phyloP scores from a whole-genome alignment of 2,329 filamentous ascomycete genomes.

The Beauveria caledonica region DNA sequence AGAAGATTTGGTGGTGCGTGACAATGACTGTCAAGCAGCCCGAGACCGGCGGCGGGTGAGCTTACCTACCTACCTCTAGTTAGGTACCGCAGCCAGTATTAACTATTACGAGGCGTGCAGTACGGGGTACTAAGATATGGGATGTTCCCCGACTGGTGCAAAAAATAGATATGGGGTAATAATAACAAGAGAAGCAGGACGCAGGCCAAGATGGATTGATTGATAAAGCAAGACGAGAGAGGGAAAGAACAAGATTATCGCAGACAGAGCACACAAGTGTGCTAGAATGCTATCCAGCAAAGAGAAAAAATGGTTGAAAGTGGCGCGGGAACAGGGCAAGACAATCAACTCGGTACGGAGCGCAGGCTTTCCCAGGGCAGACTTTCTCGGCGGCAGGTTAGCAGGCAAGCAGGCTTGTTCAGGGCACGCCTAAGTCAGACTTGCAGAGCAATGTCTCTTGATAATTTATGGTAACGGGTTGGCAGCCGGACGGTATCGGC shows the following conservation, averaged over 20 bases:
- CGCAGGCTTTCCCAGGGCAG: too few relatives aligned
- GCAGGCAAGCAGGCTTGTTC: too few relatives aligned
- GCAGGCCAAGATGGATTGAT: background rate
- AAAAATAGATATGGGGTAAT: background rate
- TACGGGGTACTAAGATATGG: background rate
- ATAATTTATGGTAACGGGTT: too few relatives aligned
- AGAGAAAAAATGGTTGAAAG: too few relatives aligned
- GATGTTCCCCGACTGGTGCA: background rate
- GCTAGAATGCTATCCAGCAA: too few relatives aligned
- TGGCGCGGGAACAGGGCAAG: too few relatives aligned
- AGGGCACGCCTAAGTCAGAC: background rate
- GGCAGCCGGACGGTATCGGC: constrained; percentile 4
- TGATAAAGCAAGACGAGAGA: too few relatives aligned
- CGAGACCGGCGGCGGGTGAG: constrained; percentile 10
- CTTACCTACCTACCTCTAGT: constrained; percentile 3
- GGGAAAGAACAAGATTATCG: too few relatives aligned
- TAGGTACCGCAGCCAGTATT: too few relatives aligned
- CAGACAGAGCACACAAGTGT: too few relatives aligned
- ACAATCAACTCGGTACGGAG: too few relatives aligned
- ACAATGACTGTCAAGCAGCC: constrained; percentile 3
- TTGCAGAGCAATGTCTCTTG: background rate
- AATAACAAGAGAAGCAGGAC: background rate
- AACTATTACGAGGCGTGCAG: background rate
- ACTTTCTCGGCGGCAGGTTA: too few relatives aligned
- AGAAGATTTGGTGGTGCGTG: constrained; percentile 6